A percentile compares a stretch with the other conserved stretches of the same genome.
Evolutionary conservation across 306 rosid species (phyloP).

Genomic region (Citrullus amarus): DNA sequence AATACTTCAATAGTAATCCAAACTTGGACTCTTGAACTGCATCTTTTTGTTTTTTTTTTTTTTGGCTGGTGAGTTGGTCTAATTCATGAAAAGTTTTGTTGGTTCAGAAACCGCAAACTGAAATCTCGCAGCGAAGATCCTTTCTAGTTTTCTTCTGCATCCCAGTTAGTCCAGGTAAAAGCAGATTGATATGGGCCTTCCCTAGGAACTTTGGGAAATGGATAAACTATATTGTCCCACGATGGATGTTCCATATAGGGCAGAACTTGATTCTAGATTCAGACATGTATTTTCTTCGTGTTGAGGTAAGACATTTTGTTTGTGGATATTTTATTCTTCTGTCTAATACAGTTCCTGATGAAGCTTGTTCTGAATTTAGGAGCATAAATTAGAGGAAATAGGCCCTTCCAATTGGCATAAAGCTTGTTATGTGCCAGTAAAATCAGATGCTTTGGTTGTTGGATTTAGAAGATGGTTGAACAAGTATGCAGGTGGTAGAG

Average conservation of each 20-base stretch:
- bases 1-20: background rate
- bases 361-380: constrained; percentile 22
- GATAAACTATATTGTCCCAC: constrained; percentile 5
- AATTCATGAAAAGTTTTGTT: background rate
- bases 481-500: constrained; percentile 63
- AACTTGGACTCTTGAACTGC: background rate
- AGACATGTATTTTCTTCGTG: constrained; percentile 7
- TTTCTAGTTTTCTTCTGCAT: constrained; percentile 10
- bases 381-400: constrained; percentile 44
- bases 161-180: constrained; percentile 17
- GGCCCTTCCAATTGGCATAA: constrained; percentile 62
- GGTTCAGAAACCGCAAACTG: background rate
- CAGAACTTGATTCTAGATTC: constrained; percentile 13
- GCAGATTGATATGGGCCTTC: constrained; percentile 18
- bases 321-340: background rate
- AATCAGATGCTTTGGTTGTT: constrained; percentile 69
- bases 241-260: constrained; percentile 11
- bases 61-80: background rate
- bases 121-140: background rate
- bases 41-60: background rate
- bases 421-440: constrained; percentile 83
- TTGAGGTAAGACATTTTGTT: background rate
- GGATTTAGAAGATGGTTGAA: constrained; percentile 81
- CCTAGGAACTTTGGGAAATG: constrained; percentile 10
- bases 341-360: background rate